A percentile compares a stretch with the other conserved stretches of the same genome.
Evolutionary conservation across 164 flowering plant species (phyloP).

Genomic region (Chimonanthus praecox): DNA sequence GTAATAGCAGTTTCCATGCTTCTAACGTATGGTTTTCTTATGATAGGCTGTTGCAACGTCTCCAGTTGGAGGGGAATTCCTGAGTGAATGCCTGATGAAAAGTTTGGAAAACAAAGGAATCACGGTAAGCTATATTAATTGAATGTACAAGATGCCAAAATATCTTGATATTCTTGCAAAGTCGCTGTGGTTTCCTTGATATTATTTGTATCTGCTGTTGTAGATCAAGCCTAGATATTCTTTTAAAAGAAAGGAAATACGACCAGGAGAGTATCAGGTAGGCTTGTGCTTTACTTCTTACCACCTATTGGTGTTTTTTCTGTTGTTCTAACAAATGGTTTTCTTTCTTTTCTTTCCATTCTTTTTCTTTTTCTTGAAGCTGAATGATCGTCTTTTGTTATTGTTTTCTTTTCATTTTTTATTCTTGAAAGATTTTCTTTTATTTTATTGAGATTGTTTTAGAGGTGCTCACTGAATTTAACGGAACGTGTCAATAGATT

Average conservation of each 20-base stretch:
- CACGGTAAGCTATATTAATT: slow-evolving; percentile 34
- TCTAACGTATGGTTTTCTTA: slow-evolving; percentile 8
- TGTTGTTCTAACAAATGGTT: not conserved
- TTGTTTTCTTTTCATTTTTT: too few species aligned
- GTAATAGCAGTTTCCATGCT: not conserved
- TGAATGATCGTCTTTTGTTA: not conserved
- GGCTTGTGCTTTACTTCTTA: not conserved
- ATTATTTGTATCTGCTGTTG: slow-evolving; percentile 10
- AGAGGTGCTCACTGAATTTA: too few species aligned
- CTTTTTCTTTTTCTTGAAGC: not conserved
- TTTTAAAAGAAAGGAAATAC: slow-evolving; percentile 81
- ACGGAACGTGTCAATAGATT: too few species aligned
- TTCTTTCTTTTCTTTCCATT: not conserved
- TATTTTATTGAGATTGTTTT: too few species aligned
- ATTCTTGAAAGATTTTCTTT: not conserved
- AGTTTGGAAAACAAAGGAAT: slow-evolving; percentile 95
- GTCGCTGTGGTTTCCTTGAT: slow-evolving; percentile 4
- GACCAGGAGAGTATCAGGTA: slow-evolving; percentile 95
- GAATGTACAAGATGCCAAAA: not conserved
- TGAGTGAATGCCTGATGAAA: slow-evolving; percentile 85
- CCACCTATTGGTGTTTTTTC: not conserved
- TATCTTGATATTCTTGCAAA: slow-evolving; percentile 2
- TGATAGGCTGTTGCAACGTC: slow-evolving; percentile 75
- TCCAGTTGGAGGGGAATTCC: slow-evolving; percentile 92
- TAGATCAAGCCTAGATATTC: slow-evolving; percentile 94